A percentile compares a stretch with the other conserved stretches of the same genome.
Conservation (phyloP, 345 rosid species). For the Citrus maxima region DNA sequence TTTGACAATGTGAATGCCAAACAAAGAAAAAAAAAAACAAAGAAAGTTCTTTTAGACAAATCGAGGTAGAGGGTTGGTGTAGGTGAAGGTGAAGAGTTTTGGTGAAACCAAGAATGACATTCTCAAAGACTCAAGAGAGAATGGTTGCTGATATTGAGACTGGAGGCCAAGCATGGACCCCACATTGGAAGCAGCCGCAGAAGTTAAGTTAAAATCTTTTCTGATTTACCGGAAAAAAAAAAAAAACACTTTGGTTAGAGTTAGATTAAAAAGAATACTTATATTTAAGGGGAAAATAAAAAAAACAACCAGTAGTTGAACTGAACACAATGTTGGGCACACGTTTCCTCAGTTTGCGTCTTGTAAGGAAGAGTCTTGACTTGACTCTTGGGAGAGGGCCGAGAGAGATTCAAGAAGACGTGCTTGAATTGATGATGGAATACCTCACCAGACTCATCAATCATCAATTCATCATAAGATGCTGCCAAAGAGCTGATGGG, state of each 20-base stretch:
- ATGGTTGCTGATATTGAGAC: background rate
- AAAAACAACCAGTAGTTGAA: conserved; percentile 22
- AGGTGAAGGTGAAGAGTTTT: conserved; percentile 14
- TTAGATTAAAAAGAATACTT: background rate
- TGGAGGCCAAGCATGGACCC: conserved; percentile 14
- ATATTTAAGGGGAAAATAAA: background rate
- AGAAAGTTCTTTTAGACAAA: conserved; percentile 4
- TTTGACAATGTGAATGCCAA: conserved; percentile 16
- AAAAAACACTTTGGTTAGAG: background rate
- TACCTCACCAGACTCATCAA: no score
- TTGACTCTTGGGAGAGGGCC: no score
- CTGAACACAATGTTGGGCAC: conserved; percentile 15
- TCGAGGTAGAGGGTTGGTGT: conserved; percentile 11
- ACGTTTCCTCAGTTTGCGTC: no score
- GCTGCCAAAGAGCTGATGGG: no score
- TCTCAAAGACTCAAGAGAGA: conserved; percentile 14
- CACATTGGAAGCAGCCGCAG: background rate
- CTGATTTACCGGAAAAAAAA: background rate
- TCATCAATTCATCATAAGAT: no score
- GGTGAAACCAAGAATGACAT: conserved; percentile 29
- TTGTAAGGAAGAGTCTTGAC: no score
- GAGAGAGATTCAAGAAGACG: no score
- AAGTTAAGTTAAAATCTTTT: background rate
- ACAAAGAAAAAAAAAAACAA: background rate
- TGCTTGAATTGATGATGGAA: no score